Conservation (phyloP, 768 basidiomycete species). For the Mycena vitilis region DNA sequence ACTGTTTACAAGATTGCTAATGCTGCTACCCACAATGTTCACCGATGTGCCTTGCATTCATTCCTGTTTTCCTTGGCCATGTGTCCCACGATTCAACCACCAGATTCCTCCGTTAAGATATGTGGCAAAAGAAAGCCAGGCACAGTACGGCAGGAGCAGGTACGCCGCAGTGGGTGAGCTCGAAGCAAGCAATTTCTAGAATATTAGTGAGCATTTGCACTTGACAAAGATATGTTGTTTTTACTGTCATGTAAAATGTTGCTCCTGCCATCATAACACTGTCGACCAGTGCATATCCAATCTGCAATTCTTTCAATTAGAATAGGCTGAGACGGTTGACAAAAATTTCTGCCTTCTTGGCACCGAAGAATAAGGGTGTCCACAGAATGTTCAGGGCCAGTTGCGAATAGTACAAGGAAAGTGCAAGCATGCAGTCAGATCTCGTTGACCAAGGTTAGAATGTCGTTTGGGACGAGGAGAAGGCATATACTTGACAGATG, state of each 20-base stretch:
- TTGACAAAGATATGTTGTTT: constrained; percentile 9
- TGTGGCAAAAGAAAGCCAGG: constrained; percentile 73
- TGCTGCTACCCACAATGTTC: too few relatives aligned
- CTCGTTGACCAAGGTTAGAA: constrained; percentile 38
- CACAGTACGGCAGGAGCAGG: constrained; percentile 73
- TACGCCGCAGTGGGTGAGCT: constrained; percentile 58
- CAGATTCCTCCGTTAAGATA: constrained; percentile 78
- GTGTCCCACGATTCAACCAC: constrained; percentile 57
- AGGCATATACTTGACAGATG: constrained; percentile 53
- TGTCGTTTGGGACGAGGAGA: neutral
- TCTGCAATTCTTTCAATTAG: constrained; percentile 46
- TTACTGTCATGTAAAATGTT: constrained; percentile 70
- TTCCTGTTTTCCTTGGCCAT: neutral
- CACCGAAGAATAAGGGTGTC: constrained; percentile 74
- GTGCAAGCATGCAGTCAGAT: constrained; percentile 55
- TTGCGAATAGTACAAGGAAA: constrained; percentile 72
- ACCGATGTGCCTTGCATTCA: neutral
- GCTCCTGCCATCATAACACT: constrained; percentile 63
- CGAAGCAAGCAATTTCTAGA: constrained; percentile 60
- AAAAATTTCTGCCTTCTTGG: constrained; percentile 51
- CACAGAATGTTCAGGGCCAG: constrained; percentile 68
- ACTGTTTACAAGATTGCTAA: too few relatives aligned
- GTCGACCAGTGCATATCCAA: constrained; percentile 66
- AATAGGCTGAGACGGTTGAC: neutral
- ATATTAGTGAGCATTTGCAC: neutral